phyloP scores from a whole-genome alignment of 1,284 basidiomycete species.

The Puccinia horiana region DNA sequence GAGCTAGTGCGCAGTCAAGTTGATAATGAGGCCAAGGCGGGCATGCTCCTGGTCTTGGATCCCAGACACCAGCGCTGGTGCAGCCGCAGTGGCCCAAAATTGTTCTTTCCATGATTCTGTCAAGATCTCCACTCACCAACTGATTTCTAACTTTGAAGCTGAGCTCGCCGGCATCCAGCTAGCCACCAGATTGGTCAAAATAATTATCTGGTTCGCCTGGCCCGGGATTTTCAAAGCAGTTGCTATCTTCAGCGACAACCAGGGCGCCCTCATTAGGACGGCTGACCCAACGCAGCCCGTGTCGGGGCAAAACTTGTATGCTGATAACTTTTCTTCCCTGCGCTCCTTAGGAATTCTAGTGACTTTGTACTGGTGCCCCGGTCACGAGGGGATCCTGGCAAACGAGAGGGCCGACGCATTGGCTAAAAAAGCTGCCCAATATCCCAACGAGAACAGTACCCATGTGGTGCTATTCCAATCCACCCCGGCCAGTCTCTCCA shows the following conservation, averaged over 20 bases:
- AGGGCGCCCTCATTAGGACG: not conserved
- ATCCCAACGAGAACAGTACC: too few species aligned
- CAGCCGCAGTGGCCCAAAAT: not conserved
- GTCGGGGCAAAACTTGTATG: not conserved
- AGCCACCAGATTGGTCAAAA: not conserved
- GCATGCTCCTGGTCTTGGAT: not conserved
- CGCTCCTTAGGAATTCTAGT: not conserved
- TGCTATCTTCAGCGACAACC: not conserved
- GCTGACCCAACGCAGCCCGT: not conserved
- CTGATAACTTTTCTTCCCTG: not conserved
- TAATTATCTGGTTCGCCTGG: not conserved
- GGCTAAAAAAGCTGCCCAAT: not conserved
- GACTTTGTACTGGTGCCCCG: not conserved
- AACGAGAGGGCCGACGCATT: not conserved
- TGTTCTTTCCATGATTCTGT: too few species aligned
- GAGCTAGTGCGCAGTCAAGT: not conserved
- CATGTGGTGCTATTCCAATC: not conserved
- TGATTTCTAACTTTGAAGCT: not conserved
- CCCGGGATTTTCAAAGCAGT: not conserved
- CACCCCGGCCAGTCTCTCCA: not conserved
- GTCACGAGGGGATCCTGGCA: not conserved
- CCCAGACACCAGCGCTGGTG: not conserved
- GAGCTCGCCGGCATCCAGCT: not conserved
- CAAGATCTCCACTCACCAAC: too few species aligned
- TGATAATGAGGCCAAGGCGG: not conserved